Conservation (phyloP, 2,329 filamentous ascomycete genomes). For the Thelonectria discophora region DNA sequence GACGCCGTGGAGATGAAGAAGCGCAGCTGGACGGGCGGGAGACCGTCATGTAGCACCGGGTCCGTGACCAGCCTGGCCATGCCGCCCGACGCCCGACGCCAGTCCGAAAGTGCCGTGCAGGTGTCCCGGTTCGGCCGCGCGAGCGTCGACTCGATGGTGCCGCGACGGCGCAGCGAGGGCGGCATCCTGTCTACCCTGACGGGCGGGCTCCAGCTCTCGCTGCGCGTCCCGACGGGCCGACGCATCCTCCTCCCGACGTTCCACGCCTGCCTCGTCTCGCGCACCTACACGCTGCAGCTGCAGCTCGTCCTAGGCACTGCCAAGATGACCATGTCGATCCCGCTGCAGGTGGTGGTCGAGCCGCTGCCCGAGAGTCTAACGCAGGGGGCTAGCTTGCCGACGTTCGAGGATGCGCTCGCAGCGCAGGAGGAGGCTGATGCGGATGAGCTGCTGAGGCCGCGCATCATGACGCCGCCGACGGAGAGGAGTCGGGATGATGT, state of each 20-base stretch:
- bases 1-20: not conserved
- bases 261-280: slow-evolving; percentile 16
- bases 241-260: slow-evolving; percentile 17
- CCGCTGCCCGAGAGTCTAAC: not conserved
- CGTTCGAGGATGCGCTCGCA: slow-evolving; percentile 11
- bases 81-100: slow-evolving; percentile 1
- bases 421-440: slow-evolving; percentile 16
- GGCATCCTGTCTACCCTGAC: not conserved
- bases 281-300: slow-evolving; percentile 12
- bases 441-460: slow-evolving; percentile 11
- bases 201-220: not conserved
- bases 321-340: slow-evolving; percentile 6
- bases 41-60: not conserved
- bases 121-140: not conserved
- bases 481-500: not conserved
- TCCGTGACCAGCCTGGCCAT: not conserved
- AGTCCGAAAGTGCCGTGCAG: slow-evolving; percentile 6
- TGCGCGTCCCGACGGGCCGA: slow-evolving; percentile 3
- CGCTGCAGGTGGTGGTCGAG: slow-evolving; percentile 12
- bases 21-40: not conserved
- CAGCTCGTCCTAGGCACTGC: slow-evolving; percentile 1
- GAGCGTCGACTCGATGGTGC: not conserved
- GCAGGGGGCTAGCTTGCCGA: not conserved
- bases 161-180: slow-evolving; percentile 4
- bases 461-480: slow-evolving; percentile 10